A percentile compares a stretch with the other conserved stretches of the same genome.
Conservation (phyloP, 2,329 filamentous ascomycete species). For the Ilyonectria destructans region DNA sequence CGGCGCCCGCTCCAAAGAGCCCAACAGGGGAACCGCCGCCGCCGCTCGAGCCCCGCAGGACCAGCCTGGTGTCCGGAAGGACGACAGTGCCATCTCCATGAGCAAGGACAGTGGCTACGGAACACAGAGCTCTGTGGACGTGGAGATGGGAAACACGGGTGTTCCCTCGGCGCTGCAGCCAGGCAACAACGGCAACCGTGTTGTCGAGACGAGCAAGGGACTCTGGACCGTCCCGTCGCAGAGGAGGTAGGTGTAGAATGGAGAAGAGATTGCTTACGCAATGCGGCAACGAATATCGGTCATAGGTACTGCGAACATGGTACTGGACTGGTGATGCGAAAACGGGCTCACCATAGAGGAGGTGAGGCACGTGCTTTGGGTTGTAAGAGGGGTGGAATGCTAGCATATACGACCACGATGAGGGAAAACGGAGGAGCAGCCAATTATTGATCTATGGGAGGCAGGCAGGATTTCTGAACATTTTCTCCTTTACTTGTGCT, state of each 20-base stretch:
- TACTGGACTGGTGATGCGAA: slow-evolving; percentile 10
- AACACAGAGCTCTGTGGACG: slow-evolving; percentile 57
- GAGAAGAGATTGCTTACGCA: neutral
- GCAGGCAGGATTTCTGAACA: slow-evolving; percentile 11
- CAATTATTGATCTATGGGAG: slow-evolving; percentile 19
- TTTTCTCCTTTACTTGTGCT: slow-evolving; percentile 18
- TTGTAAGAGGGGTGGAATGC: slow-evolving; percentile 11
- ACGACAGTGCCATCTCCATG: slow-evolving; percentile 64
- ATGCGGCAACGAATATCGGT: slow-evolving; percentile 3
- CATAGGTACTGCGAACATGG: slow-evolving; percentile 1
- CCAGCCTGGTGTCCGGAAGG: slow-evolving; percentile 53
- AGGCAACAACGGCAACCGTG: slow-evolving; percentile 69
- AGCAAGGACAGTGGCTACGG: slow-evolving; percentile 67
- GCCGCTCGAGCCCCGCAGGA: slow-evolving; percentile 34
- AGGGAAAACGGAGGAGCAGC: slow-evolving; percentile 4
- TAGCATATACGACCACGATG: slow-evolving; percentile 10
- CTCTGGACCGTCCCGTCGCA: slow-evolving; percentile 67
- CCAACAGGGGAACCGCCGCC: slow-evolving; percentile 55
- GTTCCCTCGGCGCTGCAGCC: slow-evolving; percentile 70
- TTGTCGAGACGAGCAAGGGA: slow-evolving; percentile 76
- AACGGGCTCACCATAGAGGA: slow-evolving; percentile 7
- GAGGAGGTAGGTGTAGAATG: slow-evolving; percentile 43
- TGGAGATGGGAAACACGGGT: slow-evolving; percentile 65
- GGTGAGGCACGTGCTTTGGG: slow-evolving; percentile 14
- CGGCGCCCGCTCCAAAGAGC: slow-evolving; percentile 69